Evolutionary conservation across 306 rosid species (phyloP), one percentile per base, ranked within the genome.

Genomic region (Cicer cuneatum): DNA sequence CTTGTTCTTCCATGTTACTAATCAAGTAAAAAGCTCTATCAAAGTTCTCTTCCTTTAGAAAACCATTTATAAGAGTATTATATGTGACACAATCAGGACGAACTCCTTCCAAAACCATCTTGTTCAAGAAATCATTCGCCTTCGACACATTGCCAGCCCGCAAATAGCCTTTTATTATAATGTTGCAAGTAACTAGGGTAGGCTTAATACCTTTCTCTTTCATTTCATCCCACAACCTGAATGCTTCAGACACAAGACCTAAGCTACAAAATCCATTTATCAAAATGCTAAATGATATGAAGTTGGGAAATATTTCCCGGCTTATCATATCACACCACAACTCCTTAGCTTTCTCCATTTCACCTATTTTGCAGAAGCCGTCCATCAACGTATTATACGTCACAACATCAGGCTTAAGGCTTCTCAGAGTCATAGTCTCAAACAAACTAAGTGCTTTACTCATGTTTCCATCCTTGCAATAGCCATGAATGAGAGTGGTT

Each of bases 301-400:
- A 82, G 82, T 76, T 90, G 46, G 95, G 97, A 14, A 63, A 46
- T 56, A 90, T 86, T 12, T 71, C 69, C 83, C 90, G 81, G 8
- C 83, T 64, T 66, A 72, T 74, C 97, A 91, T 91, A 81, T 87
- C 93, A 81, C 7, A 67, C 93, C 96, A 91, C 81, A 90, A 72
- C 74, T 87, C 95, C 86, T 82, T 81, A 10, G 96, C 93, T 71
- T 77, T 88, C 72, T 87, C 90, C 90, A 89, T 83, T 71, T 85
- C 98, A 68, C 97, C 93, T 19, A 80, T 80, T 85, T 88, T 94
- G 83, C 96, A 94, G 70, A 91, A 94, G 45, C 98, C 97, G 51
- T 88, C 96, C 76, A 94, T 83, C 84, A 94, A 76, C 0, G 95
- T 88, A 66, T 94, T 91, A 82, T 88, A 91, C 0, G 96, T 85